These are phyloP conservation scores for Adansonia grandidieri DNA, from an alignment of 441 rosid genomes.

Conservation along the genomic window DNA sequence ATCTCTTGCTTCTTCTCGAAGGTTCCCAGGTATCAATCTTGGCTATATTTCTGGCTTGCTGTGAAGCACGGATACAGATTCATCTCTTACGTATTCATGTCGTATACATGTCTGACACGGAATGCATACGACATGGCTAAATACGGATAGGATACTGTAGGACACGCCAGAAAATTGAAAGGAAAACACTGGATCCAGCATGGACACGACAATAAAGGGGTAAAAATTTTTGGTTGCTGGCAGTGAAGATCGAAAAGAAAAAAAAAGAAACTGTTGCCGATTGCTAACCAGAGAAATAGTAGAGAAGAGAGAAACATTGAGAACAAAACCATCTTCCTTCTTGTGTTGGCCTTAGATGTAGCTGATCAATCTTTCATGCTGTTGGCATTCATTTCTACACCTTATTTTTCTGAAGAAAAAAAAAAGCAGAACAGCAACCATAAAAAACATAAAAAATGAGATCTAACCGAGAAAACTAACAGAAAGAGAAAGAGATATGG, in stretches of 20 bases:
- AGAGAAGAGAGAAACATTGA: too few relatives aligned
- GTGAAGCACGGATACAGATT: background rate
- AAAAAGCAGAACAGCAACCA: too few relatives aligned
- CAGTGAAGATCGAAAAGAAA: background rate
- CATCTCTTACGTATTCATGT: background rate
- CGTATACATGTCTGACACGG: background rate
- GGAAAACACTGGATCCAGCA: background rate
- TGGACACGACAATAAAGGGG: background rate
- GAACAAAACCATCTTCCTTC: too few relatives aligned
- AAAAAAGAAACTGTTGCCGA: background rate
- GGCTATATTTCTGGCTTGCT: background rate
- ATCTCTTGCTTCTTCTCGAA: slow-evolving; percentile 72
- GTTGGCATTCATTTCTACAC: too few relatives aligned
- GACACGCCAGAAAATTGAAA: background rate
- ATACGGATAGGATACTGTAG: background rate
- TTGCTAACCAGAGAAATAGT: background rate
- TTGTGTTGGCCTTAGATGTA: too few relatives aligned
- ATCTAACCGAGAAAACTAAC: background rate
- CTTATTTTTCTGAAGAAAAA: too few relatives aligned
- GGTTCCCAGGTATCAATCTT: slow-evolving; percentile 72
- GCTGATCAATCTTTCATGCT: too few relatives aligned
- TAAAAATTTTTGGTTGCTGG: background rate
- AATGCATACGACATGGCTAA: background rate
- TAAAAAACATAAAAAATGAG: background rate
- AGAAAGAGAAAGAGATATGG: background rate